phyloP scores from a whole-genome alignment of 2,329 filamentous ascomycete species.

The Fusarium kyushuense region DNA sequence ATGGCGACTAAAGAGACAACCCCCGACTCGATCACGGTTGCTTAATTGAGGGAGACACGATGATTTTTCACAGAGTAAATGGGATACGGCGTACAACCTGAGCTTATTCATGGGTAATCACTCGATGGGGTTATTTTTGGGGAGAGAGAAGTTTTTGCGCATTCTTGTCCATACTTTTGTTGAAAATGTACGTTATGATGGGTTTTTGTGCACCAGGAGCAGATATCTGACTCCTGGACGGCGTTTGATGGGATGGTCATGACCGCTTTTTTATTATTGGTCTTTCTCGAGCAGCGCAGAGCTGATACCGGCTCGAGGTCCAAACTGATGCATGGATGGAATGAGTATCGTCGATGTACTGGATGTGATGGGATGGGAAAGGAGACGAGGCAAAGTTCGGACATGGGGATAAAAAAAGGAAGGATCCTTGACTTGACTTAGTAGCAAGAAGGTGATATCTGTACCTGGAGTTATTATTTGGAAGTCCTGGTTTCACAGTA shows the following conservation, averaged over 20 bases:
- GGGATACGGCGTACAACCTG: slow-evolving; percentile 38
- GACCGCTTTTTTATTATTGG: slow-evolving; percentile 26
- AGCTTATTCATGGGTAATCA: slow-evolving; percentile 39
- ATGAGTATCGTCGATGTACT: slow-evolving; percentile 36
- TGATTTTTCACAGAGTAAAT: slow-evolving; percentile 40
- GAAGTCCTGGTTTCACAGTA: slow-evolving; percentile 16
- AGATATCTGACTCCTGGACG: slow-evolving; percentile 15
- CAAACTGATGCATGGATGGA: slow-evolving; percentile 30
- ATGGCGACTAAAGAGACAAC: slow-evolving; percentile 44
- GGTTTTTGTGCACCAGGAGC: slow-evolving; percentile 34
- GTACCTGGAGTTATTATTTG: slow-evolving; percentile 42
- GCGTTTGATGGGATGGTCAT: slow-evolving; percentile 44
- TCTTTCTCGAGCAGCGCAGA: slow-evolving; percentile 39
- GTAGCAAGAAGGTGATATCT: slow-evolving; percentile 33
- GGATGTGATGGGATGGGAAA: slow-evolving; percentile 27
- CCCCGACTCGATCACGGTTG: slow-evolving; percentile 46
- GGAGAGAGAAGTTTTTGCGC: slow-evolving; percentile 35
- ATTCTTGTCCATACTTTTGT: slow-evolving; percentile 48
- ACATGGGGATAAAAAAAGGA: slow-evolving; percentile 37
- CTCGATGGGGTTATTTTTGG: slow-evolving; percentile 29
- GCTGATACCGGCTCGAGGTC: slow-evolving; percentile 39
- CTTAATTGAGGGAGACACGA: slow-evolving; percentile 43
- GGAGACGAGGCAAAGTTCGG: slow-evolving; percentile 21
- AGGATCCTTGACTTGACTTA: slow-evolving; percentile 19
- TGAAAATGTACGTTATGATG: slow-evolving; percentile 44